These are phyloP conservation scores for Ophiostoma ips DNA, from an alignment of 2,329 filamentous ascomycete genomes.

Conservation along the genomic window DNA sequence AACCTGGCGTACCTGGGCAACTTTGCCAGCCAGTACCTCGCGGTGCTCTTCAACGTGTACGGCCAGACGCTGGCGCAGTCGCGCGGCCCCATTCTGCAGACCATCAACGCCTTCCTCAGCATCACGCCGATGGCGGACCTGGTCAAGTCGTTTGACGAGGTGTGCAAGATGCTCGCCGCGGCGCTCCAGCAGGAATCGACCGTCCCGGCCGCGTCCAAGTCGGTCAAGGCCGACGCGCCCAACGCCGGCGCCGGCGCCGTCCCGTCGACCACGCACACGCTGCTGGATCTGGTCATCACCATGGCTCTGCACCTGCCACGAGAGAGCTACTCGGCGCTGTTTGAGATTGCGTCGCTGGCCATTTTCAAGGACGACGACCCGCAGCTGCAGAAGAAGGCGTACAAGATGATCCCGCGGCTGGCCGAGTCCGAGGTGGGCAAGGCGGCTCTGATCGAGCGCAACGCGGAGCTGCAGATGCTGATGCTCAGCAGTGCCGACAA, in stretches of 20 bases:
- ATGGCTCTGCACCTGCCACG: slow-evolving; percentile 88
- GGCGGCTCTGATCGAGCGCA: slow-evolving; percentile 62
- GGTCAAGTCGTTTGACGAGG: slow-evolving; percentile 75
- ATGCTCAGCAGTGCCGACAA: slow-evolving; percentile 69
- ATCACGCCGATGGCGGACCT: slow-evolving; percentile 68
- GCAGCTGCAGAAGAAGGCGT: slow-evolving; percentile 96
- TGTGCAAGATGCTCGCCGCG: slow-evolving; percentile 67
- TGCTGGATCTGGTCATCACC: slow-evolving; percentile 94
- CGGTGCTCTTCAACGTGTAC: slow-evolving; percentile 98
- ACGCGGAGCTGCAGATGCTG: slow-evolving; percentile 65
- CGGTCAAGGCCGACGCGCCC: slow-evolving; percentile 28
- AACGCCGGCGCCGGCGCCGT: slow-evolving; percentile 39
- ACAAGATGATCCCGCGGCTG: slow-evolving; percentile 89
- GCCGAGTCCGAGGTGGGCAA: slow-evolving; percentile 67
- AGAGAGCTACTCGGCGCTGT: slow-evolving; percentile 71
- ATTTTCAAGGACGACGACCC: slow-evolving; percentile 72
- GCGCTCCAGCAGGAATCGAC: slow-evolving; percentile 47
- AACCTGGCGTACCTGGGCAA: slow-evolving; percentile 70
- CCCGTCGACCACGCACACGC: slow-evolving; percentile 83
- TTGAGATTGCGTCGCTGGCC: slow-evolving; percentile 72
- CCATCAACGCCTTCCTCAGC: slow-evolving; percentile 88
- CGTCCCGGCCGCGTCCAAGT: neutral
- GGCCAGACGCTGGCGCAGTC: slow-evolving; percentile 90
- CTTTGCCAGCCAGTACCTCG: slow-evolving; percentile 78
- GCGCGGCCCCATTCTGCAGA: slow-evolving; percentile 78